These are phyloP conservation scores for Ophiocordyceps australis DNA, from an alignment of 2,329 filamentous ascomycete genomes.

Conservation along the genomic window DNA sequence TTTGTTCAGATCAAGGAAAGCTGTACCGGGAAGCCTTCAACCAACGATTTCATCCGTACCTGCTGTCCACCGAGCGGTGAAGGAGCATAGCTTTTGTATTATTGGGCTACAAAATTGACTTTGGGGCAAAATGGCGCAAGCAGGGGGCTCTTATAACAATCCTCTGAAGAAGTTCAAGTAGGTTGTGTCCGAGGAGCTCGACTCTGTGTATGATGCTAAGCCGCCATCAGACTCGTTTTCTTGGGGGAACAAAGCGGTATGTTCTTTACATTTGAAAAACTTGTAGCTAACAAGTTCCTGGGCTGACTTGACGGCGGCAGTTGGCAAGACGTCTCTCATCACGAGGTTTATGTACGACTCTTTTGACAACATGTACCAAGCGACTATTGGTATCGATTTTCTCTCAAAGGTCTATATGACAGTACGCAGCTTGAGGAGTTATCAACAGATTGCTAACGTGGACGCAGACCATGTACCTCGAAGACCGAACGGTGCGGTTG, in stretches of 20 bases:
- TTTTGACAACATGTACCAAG: constrained; percentile 99
- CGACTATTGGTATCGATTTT: constrained; percentile 98
- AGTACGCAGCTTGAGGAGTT: too few species aligned
- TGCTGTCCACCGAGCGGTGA: too few species aligned
- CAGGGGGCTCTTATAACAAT: constrained; percentile 85
- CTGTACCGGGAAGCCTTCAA: too few species aligned
- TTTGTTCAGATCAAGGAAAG: too few species aligned
- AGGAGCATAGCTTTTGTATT: too few species aligned
- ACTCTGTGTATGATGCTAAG: constrained; percentile 5
- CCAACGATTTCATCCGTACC: too few species aligned
- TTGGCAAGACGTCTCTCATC: constrained; percentile 96
- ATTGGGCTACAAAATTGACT: too few species aligned
- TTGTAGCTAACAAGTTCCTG: background rate
- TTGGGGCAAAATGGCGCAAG: constrained; percentile 63
- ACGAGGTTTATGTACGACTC: constrained; percentile 99
- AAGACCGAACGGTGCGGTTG: constrained; percentile 91
- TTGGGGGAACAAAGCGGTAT: constrained; percentile 96
- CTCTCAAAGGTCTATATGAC: constrained; percentile 96
- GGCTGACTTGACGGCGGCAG: constrained; percentile 27
- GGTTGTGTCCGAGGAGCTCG: constrained; percentile 2
- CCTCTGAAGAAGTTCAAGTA: constrained; percentile 99
- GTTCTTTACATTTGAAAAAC: constrained; percentile 9
- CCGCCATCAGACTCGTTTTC: constrained; percentile 62
- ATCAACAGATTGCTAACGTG: constrained; percentile 1
- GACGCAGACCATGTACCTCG: constrained; percentile 82